Evolutionary conservation across 371 early-diverging fungal genomes (phyloP), one percentile per base, ranked within the genome.

Genomic region (Capillidium rhysosporum): DNA sequence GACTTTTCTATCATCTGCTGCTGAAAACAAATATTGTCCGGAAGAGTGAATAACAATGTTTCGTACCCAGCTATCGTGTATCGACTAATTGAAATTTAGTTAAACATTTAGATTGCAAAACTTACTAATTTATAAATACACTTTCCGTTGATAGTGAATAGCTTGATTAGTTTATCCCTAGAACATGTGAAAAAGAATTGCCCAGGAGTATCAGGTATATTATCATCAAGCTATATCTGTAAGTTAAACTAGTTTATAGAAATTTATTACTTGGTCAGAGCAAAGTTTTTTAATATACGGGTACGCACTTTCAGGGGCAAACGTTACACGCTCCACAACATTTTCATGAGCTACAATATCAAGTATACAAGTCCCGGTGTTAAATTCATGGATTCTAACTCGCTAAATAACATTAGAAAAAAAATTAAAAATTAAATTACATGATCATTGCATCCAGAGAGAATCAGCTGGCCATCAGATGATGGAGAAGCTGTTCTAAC

Each of bases 61-160:
- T 29, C 93, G 78, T 12, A 93, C 82, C 95, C 95, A 94, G 62
- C 90, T 92, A 57, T 94, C 94, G 57, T 94, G 95, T 1, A 94
- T 93, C 40, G 70, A 65, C 83, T 84, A 64, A 0, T 54, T 23
- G 25, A 30, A 29, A 34, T n/a, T 20, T 28, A 10, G 28, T 10
- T 14, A 20, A 53, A 29, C 23, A 25, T 28, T 49, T 25, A 40
- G 21, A 49, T 14, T 24, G 16, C 34, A 40, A 39, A 18, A 20
- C 60, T 56, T 71, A 76, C 79, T 62, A 90, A 69, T 3, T 83
- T 83, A 47, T 73, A 70, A 23, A 91, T 62, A 39, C 83, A 69
- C 56, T 88, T 80, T 21, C 76, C 80, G 20, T 83, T 59, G 0
- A 69, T 54, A 57, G 89, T 86, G 91, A 90, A 94, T 18, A 94